A percentile compares a stretch with the other conserved stretches of the same genome.
Conservation (phyloP, 352 stramenopile species). For the Pythium graminicola region DNA sequence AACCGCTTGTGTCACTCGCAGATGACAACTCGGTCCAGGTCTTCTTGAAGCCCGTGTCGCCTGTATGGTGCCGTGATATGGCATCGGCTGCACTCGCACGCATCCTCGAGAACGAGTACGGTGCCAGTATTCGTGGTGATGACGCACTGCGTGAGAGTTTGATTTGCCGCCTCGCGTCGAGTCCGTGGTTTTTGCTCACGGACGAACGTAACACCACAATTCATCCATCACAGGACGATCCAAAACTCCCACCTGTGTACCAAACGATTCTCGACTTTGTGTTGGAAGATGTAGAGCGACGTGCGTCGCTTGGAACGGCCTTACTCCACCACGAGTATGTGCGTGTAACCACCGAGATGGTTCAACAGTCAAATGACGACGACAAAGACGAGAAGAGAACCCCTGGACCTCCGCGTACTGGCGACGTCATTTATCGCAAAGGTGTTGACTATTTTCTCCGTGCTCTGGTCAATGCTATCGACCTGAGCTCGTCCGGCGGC, state of each 20-base stretch:
- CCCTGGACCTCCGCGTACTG: slow-evolving; percentile 4
- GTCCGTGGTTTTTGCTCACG: slow-evolving; percentile 48
- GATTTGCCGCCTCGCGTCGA: slow-evolving; percentile 60
- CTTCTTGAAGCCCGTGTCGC: slow-evolving; percentile 55
- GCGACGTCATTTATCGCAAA: slow-evolving; percentile 33
- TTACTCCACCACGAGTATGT: slow-evolving; percentile 63
- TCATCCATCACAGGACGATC: slow-evolving; percentile 10
- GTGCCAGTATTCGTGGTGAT: slow-evolving; percentile 55
- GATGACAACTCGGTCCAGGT: slow-evolving; percentile 75
- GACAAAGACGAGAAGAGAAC: neutral
- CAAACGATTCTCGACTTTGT: slow-evolving; percentile 68
- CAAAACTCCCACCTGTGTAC: slow-evolving; percentile 49
- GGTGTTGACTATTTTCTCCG: slow-evolving; percentile 50
- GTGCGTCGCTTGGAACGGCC: slow-evolving; percentile 42
- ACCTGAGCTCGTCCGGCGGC: slow-evolving; percentile 50
- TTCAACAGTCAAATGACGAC: neutral
- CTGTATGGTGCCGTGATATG: slow-evolving; percentile 69
- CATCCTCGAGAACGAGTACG: slow-evolving; percentile 74
- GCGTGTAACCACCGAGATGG: slow-evolving; percentile 28
- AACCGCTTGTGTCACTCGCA: slow-evolving; percentile 66
- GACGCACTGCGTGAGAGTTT: slow-evolving; percentile 56
- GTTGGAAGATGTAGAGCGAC: slow-evolving; percentile 42
- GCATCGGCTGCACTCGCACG: slow-evolving; percentile 51
- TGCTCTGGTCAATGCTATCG: slow-evolving; percentile 34
- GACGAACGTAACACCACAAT: slow-evolving; percentile 31